A percentile compares a stretch with the other conserved stretches of the same genome.
Evolutionary conservation across 2,329 filamentous ascomycete genomes (phyloP).

Genomic region (Pseudogymnoascus sp.): DNA sequence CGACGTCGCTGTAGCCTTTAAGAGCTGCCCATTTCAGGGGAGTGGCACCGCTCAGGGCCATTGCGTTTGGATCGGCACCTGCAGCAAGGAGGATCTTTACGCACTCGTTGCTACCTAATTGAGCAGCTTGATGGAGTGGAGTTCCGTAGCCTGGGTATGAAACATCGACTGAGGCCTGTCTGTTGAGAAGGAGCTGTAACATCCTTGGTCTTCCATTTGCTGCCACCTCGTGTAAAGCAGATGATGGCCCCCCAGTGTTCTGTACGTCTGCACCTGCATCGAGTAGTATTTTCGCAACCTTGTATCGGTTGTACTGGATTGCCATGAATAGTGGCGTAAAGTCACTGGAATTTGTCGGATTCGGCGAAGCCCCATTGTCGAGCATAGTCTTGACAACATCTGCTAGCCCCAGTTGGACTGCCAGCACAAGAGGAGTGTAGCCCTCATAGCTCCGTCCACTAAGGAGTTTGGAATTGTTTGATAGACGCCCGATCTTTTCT

Average conservation of each 20-base stretch:
- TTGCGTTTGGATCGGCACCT: slow-evolving; percentile 9
- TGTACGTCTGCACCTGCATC: not conserved
- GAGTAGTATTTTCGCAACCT: not conserved
- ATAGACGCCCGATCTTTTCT: not conserved
- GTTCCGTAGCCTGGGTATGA: not conserved
- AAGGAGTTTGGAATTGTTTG: not conserved
- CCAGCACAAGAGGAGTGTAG: not conserved
- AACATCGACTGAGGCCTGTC: not conserved
- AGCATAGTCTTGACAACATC: not conserved
- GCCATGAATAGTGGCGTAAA: not conserved
- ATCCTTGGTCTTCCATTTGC: not conserved
- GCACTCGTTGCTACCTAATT: not conserved
- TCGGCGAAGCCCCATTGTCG: not conserved
- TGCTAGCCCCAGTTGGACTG: not conserved
- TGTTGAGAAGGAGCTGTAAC: not conserved
- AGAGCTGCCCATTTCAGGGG: slow-evolving; percentile 9
- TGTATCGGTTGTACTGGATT: not conserved
- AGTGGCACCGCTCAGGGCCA: not conserved
- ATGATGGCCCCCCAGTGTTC: not conserved
- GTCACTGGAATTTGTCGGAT: not conserved
- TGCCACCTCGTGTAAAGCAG: not conserved
- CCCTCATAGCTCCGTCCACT: not conserved
- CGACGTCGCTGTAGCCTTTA: slow-evolving; percentile 8
- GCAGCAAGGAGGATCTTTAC: not conserved
- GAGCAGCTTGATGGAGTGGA: not conserved